Percentiles rank a stretch among this genome's conserved stretches.
These are phyloP conservation scores for Colletotrichum noveboracense DNA, from an alignment of 2,329 filamentous ascomycete species.

Conservation along the genomic window DNA sequence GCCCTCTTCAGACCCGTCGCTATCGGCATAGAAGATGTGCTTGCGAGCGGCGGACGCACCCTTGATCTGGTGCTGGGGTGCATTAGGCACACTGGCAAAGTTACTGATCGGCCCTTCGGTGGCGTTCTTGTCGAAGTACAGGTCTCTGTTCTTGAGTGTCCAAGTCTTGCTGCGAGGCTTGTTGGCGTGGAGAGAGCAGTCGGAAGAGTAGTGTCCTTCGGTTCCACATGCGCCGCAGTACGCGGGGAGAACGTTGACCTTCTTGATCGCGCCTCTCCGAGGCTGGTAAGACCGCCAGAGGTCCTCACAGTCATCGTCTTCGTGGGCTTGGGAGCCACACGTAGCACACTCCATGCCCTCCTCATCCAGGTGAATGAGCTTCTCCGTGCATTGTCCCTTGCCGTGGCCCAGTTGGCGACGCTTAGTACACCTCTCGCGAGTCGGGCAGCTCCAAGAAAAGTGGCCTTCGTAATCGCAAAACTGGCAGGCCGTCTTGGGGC, in stretches of 20 bases:
- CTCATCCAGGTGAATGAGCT: slow-evolving; percentile 54
- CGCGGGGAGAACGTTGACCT: slow-evolving; percentile 53
- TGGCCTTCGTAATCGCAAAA: slow-evolving; percentile 54
- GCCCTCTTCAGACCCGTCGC: slow-evolving; percentile 48
- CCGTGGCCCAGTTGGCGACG: slow-evolving; percentile 69
- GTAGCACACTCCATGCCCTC: slow-evolving; percentile 65
- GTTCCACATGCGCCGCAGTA: slow-evolving; percentile 64
- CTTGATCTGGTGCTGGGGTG: slow-evolving; percentile 31
- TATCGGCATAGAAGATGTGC: slow-evolving; percentile 52
- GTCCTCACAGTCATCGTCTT: slow-evolving; percentile 63
- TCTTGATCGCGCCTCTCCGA: slow-evolving; percentile 43
- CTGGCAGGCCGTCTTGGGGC: slow-evolving; percentile 51
- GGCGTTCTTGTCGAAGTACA: slow-evolving; percentile 54
- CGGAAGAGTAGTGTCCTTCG: slow-evolving; percentile 60
- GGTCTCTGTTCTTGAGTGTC: slow-evolving; percentile 52
- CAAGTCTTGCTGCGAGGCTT: slow-evolving; percentile 49
- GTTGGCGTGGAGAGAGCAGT: slow-evolving; percentile 46
- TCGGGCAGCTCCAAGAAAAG: slow-evolving; percentile 55
- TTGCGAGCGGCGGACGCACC: slow-evolving; percentile 38
- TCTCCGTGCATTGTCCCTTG: slow-evolving; percentile 57
- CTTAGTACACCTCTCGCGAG: slow-evolving; percentile 56
- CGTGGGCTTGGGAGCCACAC: slow-evolving; percentile 61
- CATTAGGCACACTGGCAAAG: slow-evolving; percentile 27
- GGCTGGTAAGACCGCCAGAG: slow-evolving; percentile 65
- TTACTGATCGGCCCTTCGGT: slow-evolving; percentile 42